Evolutionary conservation across 192 early-diverging fungal genomes (phyloP).

Genomic region (Funneliformis mosseae): DNA sequence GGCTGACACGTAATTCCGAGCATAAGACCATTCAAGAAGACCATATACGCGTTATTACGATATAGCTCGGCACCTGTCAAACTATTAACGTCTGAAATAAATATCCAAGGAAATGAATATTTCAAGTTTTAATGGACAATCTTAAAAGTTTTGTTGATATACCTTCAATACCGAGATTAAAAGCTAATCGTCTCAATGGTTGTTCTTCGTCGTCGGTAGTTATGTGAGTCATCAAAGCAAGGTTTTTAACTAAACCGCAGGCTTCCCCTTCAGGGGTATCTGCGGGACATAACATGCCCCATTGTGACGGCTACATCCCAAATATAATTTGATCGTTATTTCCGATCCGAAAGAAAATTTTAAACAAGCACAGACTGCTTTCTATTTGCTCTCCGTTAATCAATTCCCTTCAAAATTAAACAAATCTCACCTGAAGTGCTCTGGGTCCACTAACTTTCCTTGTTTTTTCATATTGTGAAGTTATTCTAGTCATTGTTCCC

Average conservation of each 20-base stretch:
- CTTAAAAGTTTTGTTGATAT: neutral
- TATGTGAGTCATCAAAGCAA: constrained; percentile 98
- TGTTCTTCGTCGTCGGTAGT: constrained; percentile 91
- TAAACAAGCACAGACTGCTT: neutral
- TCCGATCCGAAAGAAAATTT: neutral
- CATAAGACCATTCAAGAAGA: constrained; percentile 93
- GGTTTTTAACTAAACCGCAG: constrained; percentile 95
- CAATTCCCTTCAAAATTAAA: neutral
- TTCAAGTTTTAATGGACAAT: neutral
- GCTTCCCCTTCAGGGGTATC: constrained; percentile 99
- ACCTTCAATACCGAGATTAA: constrained; percentile 86
- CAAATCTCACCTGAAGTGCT: constrained; percentile 70
- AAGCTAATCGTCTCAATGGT: constrained; percentile 75
- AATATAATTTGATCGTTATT: constrained; percentile 13
- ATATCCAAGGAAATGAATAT: neutral
- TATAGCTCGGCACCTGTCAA: constrained; percentile 89
- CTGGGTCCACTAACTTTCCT: constrained; percentile 97
- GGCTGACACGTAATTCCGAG: constrained; percentile 85
- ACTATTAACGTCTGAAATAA: constrained; percentile 73
- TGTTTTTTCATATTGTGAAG: constrained; percentile 97
- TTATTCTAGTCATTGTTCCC: constrained; percentile 98
- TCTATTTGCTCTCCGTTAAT: too few species aligned
- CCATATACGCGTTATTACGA: constrained; percentile 74
- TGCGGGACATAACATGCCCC: constrained; percentile 95
- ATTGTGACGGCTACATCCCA: constrained; percentile 77